phyloP scores from a whole-genome alignment of 129 eudicot genomes.

The Calendula officinalis region DNA sequence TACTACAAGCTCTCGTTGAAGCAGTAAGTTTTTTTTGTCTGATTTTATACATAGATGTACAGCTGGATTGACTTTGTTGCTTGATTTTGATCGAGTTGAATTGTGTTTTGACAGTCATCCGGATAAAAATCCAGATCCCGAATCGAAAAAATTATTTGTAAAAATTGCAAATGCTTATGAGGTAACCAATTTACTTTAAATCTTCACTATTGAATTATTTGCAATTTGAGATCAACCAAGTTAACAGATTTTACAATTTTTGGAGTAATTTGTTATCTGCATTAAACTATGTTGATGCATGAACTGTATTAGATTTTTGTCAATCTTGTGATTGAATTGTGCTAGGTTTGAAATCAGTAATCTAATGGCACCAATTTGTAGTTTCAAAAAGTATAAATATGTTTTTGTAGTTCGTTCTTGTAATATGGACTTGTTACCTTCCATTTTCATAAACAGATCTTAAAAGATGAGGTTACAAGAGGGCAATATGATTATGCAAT shows the following conservation, averaged over 20 bases:
- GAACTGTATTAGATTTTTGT: background rate
- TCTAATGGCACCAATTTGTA: no score
- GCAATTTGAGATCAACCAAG: slow-evolving; percentile 3
- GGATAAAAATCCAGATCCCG: slow-evolving; percentile 96
- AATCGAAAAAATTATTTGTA: slow-evolving; percentile 80
- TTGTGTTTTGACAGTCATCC: slow-evolving; percentile 63
- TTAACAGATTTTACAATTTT: no score
- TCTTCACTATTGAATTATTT: background rate
- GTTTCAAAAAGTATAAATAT: no score
- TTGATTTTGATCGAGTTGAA: slow-evolving; percentile 15
- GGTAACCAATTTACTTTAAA: slow-evolving; percentile 29
- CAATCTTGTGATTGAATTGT: no score
- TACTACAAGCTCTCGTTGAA: slow-evolving; percentile 96
- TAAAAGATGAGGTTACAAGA: slow-evolving; percentile 89
- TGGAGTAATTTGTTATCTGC: no score
- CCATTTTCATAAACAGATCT: slow-evolving; percentile 45
- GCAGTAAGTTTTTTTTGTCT: slow-evolving; percentile 46
- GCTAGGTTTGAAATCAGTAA: no score
- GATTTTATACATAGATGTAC: background rate
- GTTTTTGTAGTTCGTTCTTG: no score
- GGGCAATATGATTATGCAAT: slow-evolving; percentile 96
- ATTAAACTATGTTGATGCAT: slow-evolving; percentile 16
- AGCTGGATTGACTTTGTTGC: slow-evolving; percentile 3
- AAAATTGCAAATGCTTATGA: slow-evolving; percentile 96
- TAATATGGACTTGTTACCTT: no score